Conservation (phyloP, 106 monocot genomes). For the Apostasia shenzhenica region DNA sequence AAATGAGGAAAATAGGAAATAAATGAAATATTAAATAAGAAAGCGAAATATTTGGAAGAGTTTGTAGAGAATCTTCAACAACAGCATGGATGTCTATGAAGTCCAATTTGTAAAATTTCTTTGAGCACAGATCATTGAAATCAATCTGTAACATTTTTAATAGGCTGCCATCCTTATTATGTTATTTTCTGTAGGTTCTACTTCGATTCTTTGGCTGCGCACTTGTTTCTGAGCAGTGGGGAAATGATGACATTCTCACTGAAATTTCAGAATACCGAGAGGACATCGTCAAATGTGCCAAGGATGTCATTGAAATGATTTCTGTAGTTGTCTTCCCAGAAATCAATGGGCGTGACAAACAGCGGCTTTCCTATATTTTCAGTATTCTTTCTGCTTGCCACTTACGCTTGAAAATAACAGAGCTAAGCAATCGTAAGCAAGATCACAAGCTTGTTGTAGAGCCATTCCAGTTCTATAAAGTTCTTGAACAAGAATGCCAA, state of each 20-base stretch:
- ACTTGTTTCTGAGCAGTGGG: slow-evolving; percentile 85
- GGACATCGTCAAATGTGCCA: slow-evolving; percentile 57
- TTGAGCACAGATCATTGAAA: no score
- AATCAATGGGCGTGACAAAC: slow-evolving; percentile 72
- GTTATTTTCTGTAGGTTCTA: slow-evolving; percentile 42
- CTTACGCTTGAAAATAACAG: slow-evolving; percentile 33
- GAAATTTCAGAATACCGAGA: slow-evolving; percentile 81
- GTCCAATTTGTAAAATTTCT: no score
- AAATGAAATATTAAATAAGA: no score
- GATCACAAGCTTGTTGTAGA: slow-evolving; percentile 49
- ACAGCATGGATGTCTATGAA: no score
- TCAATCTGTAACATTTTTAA: no score
- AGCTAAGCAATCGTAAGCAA: slow-evolving; percentile 10
- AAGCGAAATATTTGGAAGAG: no score
- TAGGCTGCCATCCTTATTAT: no score
- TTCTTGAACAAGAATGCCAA: slow-evolving; percentile 79
- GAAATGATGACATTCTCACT: slow-evolving; percentile 72
- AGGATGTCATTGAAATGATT: slow-evolving; percentile 60
- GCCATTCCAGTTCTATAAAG: slow-evolving; percentile 55
- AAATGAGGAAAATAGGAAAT: no score
- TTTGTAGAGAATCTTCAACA: no score
- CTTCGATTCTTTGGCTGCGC: slow-evolving; percentile 65
- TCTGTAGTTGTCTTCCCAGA: slow-evolving; percentile 56
- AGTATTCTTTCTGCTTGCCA: slow-evolving; percentile 74
- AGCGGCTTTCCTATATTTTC: slow-evolving; percentile 74